Evolutionary conservation across 2,329 filamentous ascomycete species (phyloP), one percentile per base, ranked within the genome.

Genomic region (Botrytis galanthina): DNA sequence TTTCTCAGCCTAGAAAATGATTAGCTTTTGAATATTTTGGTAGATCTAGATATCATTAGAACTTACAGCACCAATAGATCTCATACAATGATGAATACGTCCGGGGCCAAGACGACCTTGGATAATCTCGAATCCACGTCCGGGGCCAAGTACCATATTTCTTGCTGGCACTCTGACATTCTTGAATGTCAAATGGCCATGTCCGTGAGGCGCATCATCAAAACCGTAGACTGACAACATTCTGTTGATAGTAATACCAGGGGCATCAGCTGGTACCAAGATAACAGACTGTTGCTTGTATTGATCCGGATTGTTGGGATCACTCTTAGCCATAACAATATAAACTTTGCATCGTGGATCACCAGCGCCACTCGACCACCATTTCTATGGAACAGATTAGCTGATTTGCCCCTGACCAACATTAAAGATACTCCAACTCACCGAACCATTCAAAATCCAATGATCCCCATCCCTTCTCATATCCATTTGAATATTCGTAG

Each of bases 71-170:
- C 96, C 96, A 81, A 99, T 96, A 75, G 90, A 91, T 77, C 96
- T 91, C 96, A 99, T 99, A 74, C 94, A 94, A 85, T 99, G 96
- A 85, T 99, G 96, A 81, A 99, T 98, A 74, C 96, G 93, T 48
- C 96, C 96, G 1, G 96, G 96, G 1, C 96, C 96, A 37, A 99
- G 91, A 78, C 96, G 93, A 73, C 96, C 96, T 83, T 99, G 96
- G 81, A 99, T 98, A 81, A 99, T 97, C 84, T 99, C 96, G 82
- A 99, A 99, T 32, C 96, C 96, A 76, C 93, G 91, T 77, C 96
- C 96, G 82, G 96, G 93, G 75, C 96, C 95, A 5, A 99, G 91
- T 18, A 98, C 92, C 80, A 99, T 91, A 85, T 93, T 96, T 79
- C 86, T 85, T 46, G 87, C 90, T 12, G 95, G 95, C 0, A 99